Evolutionary conservation across 1,284 basidiomycete genomes (phyloP), one percentile per base, ranked within the genome.

Genomic region (Melampsora larici-populina): DNA sequence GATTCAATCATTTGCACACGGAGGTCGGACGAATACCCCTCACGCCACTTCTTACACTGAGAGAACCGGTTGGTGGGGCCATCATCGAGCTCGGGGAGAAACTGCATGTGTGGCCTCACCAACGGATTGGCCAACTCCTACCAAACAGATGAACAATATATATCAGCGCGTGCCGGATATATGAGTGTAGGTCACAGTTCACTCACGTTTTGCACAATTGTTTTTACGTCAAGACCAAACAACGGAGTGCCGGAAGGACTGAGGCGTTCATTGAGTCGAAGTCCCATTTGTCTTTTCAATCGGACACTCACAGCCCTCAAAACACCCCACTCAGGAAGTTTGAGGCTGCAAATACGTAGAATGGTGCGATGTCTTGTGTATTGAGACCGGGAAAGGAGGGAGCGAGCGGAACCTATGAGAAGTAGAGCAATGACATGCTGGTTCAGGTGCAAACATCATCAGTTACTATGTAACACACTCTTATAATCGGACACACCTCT

Each of bases 61-160:
- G 69, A 70, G 26, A 43, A 2, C 9, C 58, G 58, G 36, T 40
- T 60, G 4, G 40, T 70, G 1, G 7, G 13, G 11, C 68, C 29
- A 21, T 70, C 31, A 11, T 29, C 26, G 2, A 58, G 49, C n/a
- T 70, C 51, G 4, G 68, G 49, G 24, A 55, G 2, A 21, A 51
- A 70, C 31, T 70, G 18, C 15, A 70, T 4, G 29, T 70, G 49
- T 2, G 24, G 29, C 1, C 13, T 29, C 18, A 70, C 48, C 26
- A 51, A 40, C 21, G 49, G 68, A 36, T 70, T 70, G n/a, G 17
- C 31, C n/a, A 70, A 21, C 36, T 70, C 68, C 68, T 70, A 17
- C 26, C 9, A 8, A 21, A 67, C 8, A 31, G n/a, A n/a, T n/a
- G n/a, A n/a, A n/a, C n/a, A n/a, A n/a, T n/a, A n/a, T n/a, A n/a